Base-by-base conservation (phyloP, 345 rosid species). In the Gossypium australe region DNA sequence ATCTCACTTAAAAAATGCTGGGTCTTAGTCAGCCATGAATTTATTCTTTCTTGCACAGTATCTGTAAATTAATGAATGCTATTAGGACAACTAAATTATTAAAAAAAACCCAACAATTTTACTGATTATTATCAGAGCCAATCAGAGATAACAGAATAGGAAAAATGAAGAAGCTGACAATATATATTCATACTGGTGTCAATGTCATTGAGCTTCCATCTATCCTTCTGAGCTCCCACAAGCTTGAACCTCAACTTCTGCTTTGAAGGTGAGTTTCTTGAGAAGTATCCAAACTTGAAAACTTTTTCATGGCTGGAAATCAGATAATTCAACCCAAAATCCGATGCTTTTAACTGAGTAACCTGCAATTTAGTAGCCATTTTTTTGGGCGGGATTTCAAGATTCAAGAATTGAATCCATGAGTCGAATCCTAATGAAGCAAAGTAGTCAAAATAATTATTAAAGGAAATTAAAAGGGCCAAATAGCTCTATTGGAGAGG, bases 1-100 rank as follows among this genome's bases (percentile, higher is more conserved):
- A 89, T 90, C 25, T 82, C 90, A 14, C 74, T 86, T 8, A 91
- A 44, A 76, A 89, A 80, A 70, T 72, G 85, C 64, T 89, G 99
- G 79, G 99, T 89, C 84, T 87, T 92, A 2, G 93, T 89, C 34
- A 95, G 68, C 99, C 99, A 95, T 48, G 82, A 73, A 66, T 75
- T 89, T 27, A 95, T 78, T 78, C 81, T 87, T 81, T 91, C 91
- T 78, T 91, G 98, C 77, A 92, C 85, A 1, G 87, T 84, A 80
- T 76, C 99, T 95, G 85, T 70, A 34, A 34, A 34, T 34, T 34
- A 34, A 34, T 4, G 41, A 5, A 34, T 34, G 41, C 41, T 34
- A 34, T 34, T 34, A 34, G 7, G 41, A 34, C 7, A 34, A 34
- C 0, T 34, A 34, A 34, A 34, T 34, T 34, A 34, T 6, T 34